A percentile compares a stretch with the other conserved stretches of the same genome.
Conservation (phyloP, 345 rosid genomes). For the Schrenkiella parvula region DNA sequence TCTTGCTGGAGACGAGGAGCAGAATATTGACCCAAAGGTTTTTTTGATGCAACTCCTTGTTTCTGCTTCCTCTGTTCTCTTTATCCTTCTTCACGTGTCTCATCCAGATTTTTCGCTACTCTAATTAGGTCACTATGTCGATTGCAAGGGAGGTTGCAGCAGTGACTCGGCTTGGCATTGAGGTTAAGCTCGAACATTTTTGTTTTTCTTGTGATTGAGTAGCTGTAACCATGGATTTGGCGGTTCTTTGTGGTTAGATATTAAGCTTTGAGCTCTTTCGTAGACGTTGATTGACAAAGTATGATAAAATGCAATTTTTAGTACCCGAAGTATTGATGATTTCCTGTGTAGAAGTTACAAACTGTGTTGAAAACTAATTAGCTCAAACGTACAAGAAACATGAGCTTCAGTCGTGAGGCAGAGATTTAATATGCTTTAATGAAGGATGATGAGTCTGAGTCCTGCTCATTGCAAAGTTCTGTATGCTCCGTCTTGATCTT, state of each 20-base stretch:
- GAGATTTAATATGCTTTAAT: neutral
- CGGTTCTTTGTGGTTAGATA: neutral
- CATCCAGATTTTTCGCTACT: conserved; percentile 5
- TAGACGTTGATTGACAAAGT: neutral
- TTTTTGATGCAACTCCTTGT: neutral
- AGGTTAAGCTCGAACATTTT: conserved; percentile 40
- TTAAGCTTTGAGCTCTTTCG: neutral
- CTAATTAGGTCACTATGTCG: conserved; percentile 76
- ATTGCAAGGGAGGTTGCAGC: conserved; percentile 96
- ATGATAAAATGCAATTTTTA: neutral
- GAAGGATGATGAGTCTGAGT: neutral
- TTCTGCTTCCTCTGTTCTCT: neutral
- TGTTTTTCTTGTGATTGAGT: neutral
- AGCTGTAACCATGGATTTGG: neutral
- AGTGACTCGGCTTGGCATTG: conserved; percentile 82
- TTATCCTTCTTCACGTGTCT: neutral
- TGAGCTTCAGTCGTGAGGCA: neutral
- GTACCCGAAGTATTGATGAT: neutral
- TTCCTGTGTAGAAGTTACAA: neutral
- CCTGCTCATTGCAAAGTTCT: neutral
- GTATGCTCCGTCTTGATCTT: neutral
- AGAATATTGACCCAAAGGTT: conserved; percentile 94
- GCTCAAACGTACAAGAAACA: neutral
- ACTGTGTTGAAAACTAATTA: neutral
- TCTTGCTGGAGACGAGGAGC: conserved; percentile 77